Percentiles rank a stretch among this genome's conserved stretches.
Conservation (phyloP, 129 eudicot species). For the Chrysanthemum seticuspe region DNA sequence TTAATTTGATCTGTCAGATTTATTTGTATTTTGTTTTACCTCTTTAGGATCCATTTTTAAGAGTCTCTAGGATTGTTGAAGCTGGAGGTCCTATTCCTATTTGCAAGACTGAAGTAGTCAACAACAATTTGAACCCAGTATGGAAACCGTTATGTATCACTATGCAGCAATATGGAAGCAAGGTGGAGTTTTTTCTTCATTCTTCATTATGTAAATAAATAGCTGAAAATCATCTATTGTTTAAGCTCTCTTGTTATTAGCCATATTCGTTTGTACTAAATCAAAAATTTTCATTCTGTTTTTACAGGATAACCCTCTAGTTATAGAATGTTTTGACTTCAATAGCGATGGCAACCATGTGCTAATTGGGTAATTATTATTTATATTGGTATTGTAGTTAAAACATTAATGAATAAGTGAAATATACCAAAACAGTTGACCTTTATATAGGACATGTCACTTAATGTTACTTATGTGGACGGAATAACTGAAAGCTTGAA, state of each 20-base stretch:
- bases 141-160: constrained; percentile 80
- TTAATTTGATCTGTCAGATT: neutral
- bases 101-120: constrained; percentile 90
- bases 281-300: constrained; percentile 2
- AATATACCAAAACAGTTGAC: neutral
- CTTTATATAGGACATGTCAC: neutral
- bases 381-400: neutral
- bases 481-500: constrained; percentile 10
- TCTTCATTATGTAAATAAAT: neutral
- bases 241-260: constrained; percentile 5
- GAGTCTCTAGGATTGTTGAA: constrained; percentile 79
- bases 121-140: constrained; percentile 78
- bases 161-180: constrained; percentile 74
- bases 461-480: neutral
- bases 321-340: constrained; percentile 95
- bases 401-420: neutral
- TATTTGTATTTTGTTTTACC: neutral
- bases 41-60: constrained; percentile 86
- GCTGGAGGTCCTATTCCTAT: constrained; percentile 68
- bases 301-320: constrained; percentile 76
- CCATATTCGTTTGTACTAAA: neutral
- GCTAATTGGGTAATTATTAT: constrained; percentile 70
- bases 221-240: constrained; percentile 16
- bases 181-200: constrained; percentile 46
- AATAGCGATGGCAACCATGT: constrained; percentile 75